Base-by-base conservation (phyloP, 441 rosid species). In the Populus hybrid region DNA sequence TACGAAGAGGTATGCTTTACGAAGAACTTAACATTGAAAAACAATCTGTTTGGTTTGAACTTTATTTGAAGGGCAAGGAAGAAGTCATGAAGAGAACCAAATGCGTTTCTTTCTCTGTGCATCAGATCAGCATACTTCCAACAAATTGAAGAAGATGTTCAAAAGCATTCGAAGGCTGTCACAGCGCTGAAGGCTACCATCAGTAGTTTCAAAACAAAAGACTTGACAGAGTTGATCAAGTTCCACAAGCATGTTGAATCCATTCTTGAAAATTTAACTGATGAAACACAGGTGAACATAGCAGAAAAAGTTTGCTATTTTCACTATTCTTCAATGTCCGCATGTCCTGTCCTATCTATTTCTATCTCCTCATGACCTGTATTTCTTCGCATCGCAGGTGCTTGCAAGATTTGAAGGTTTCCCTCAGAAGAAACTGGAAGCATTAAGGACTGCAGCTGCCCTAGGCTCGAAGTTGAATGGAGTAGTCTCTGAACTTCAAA, bases 321-420 rank as follows among this genome's bases (percentile, higher is more conserved):
- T n/a, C 23, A 50, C 66, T 26, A 18, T 46, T 42, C 16, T 21
- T 79, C 24, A 8, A 67, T 64, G n/a, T 10, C 26, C 38, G 0
- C 21, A 21, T 63, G 34, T 67, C 50, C 67, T 73, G 32, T 30
- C 4, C 32, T 5, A 2, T 11, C 14, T 42, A 36, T 70, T 10
- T 16, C 28, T 70, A 74, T 71, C 0, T 9, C 63, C 46, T 50
- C 40, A 66, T 8, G 61, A 66, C n/a, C 20, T 34, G 21, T 28
- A 57, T 59, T 40, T 64, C 74, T 28, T 21, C 12, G 68, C 64
- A 23, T 9, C n/a, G 54, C 83, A 95, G 98, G 95, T 95, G 61
- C 87, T 95, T 67, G 89, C 93, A 35, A 84, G 93, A 73, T 93
- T 92, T 64, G 97, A 95, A 88, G 95, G 93, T 23, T 91, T 95